Conservation (phyloP, 148 eudicot genomes). For the Silene conica region DNA sequence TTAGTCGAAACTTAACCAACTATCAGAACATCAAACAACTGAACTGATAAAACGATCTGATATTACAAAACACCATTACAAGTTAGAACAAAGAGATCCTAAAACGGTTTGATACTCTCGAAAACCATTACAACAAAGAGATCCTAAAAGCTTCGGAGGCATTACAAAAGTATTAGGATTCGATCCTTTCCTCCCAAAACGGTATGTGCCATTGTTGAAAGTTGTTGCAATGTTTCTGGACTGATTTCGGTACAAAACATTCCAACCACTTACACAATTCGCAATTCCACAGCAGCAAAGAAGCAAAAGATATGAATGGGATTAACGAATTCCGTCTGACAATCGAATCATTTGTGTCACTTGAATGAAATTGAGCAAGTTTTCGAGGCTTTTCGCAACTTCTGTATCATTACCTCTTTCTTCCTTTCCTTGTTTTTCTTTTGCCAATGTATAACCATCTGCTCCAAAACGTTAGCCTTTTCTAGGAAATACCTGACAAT, state of each 20-base stretch:
- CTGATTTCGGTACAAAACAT: slow-evolving; percentile 14
- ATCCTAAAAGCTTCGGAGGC: too few relatives aligned
- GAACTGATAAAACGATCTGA: too few relatives aligned
- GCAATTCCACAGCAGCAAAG: too few relatives aligned
- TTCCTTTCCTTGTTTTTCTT: not conserved
- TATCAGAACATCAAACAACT: too few relatives aligned
- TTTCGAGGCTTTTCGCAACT: slow-evolving; percentile 4
- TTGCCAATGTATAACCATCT: slow-evolving; percentile 16
- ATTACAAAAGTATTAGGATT: too few relatives aligned
- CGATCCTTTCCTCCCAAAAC: too few relatives aligned
- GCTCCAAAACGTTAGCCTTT: slow-evolving; percentile 3
- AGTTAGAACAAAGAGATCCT: too few relatives aligned
- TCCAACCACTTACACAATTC: slow-evolving; percentile 16
- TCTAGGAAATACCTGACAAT: slow-evolving; percentile 14
- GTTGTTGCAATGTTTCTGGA: slow-evolving; percentile 20
- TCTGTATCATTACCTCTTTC: not conserved
- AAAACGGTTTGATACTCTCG: too few relatives aligned
- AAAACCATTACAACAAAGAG: too few relatives aligned
- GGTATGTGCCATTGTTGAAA: slow-evolving; percentile 2
- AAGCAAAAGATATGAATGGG: not conserved
- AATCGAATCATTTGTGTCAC: not conserved
- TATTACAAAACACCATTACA: too few relatives aligned
- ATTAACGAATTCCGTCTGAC: not conserved
- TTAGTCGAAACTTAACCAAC: too few relatives aligned
- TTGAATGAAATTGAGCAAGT: slow-evolving; percentile 15